Percentiles rank a stretch among this genome's conserved stretches.
phyloP scores from a whole-genome alignment of 306 rosid species.

The Boehmeria nivea region DNA sequence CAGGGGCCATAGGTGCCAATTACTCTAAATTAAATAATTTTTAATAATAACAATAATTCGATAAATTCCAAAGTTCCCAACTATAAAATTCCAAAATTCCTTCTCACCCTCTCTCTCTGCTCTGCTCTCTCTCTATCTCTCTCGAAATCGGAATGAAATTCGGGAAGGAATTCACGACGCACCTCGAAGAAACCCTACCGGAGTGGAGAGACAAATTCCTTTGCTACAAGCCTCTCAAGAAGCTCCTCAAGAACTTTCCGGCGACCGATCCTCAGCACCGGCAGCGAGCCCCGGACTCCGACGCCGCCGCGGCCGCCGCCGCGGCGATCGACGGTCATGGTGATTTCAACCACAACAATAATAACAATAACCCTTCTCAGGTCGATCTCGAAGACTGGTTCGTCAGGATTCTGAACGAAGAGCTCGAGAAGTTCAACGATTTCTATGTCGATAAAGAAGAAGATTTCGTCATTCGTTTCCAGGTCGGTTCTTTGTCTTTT shows the following conservation, averaged over 20 bases:
- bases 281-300: neutral
- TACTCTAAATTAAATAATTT: too few relatives aligned
- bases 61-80: too few relatives aligned
- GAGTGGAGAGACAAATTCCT: slow-evolving; percentile 98
- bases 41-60: too few relatives aligned
- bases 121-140: neutral
- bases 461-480: slow-evolving; percentile 82
- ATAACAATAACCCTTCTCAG: slow-evolving; percentile 14
- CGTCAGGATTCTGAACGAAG: slow-evolving; percentile 59
- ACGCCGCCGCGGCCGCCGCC: slow-evolving; percentile 8
- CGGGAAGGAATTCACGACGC: slow-evolving; percentile 84
- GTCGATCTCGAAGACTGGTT: slow-evolving; percentile 72
- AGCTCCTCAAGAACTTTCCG: slow-evolving; percentile 54
- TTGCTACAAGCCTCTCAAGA: slow-evolving; percentile 84
- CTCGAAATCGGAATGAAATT: slow-evolving; percentile 79
- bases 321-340: slow-evolving; percentile 4
- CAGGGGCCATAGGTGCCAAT: too few relatives aligned
- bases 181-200: slow-evolving; percentile 85
- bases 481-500: slow-evolving; percentile 54
- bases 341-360: neutral
- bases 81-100: too few relatives aligned
- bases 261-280: slow-evolving; percentile 7
- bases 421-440: slow-evolving; percentile 81
- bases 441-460: slow-evolving; percentile 88
- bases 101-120: neutral